Percentiles rank a stretch among this genome's conserved stretches.
These are phyloP conservation scores for Calonectria honghensis DNA, from an alignment of 2,329 filamentous ascomycete genomes.

Conservation along the genomic window DNA sequence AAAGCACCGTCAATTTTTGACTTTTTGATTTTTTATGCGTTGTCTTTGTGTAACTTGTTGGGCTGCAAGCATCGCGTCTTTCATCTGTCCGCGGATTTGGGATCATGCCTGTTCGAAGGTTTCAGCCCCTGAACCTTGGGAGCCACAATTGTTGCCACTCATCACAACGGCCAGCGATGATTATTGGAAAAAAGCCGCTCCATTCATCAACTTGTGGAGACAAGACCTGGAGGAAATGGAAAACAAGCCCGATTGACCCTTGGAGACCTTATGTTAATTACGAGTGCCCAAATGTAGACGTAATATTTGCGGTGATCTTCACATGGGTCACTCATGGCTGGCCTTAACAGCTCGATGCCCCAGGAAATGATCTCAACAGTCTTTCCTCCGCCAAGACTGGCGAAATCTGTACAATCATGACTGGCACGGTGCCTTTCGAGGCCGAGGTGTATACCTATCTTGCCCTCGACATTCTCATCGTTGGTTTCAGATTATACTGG, in stretches of 20 bases:
- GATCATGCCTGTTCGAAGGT: conserved; percentile 13
- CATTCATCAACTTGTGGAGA: neutral
- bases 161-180: neutral
- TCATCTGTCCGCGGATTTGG: neutral
- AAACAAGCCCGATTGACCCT: neutral
- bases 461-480: conserved; percentile 12
- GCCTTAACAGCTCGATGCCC: conserved; percentile 19
- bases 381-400: conserved; percentile 13
- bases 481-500: conserved; percentile 19
- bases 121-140: conserved; percentile 24
- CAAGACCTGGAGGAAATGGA: neutral
- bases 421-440: conserved; percentile 15
- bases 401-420: neutral
- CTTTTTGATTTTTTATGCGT: neutral
- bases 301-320: conserved; percentile 13
- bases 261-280: neutral
- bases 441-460: conserved; percentile 6
- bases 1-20: neutral
- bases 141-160: conserved; percentile 5
- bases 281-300: conserved; percentile 18
- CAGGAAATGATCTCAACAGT: conserved; percentile 12
- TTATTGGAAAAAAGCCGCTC: conserved; percentile 3
- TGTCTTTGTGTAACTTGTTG: neutral
- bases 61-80: neutral
- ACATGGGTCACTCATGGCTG: conserved; percentile 1